A percentile compares a stretch with the other conserved stretches of the same genome.
These are phyloP conservation scores for Collybia mongolica DNA, from an alignment of 768 basidiomycete genomes.

Conservation along the genomic window DNA sequence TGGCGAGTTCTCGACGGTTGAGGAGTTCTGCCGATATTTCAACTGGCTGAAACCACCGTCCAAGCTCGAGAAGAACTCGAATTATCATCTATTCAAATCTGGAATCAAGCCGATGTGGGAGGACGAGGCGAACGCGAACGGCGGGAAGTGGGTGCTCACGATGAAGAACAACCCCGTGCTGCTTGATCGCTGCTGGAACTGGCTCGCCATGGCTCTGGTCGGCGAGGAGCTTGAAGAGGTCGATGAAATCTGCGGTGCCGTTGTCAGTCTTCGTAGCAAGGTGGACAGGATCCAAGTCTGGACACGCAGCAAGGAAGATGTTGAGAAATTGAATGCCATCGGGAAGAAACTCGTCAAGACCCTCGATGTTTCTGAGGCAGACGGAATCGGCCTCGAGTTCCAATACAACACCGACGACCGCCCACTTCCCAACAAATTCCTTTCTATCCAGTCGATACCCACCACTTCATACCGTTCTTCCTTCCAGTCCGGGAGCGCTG, in stretches of 20 bases:
- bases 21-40: conserved; percentile 88
- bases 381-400: conserved; percentile 86
- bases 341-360: conserved; percentile 82
- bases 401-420: conserved; percentile 93
- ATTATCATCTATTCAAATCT: conserved; percentile 94
- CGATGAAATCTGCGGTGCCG: conserved; percentile 81
- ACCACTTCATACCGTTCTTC: conserved; percentile 63
- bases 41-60: conserved; percentile 94
- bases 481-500: conserved; percentile 41
- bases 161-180: conserved; percentile 82
- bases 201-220: conserved; percentile 89
- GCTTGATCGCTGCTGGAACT: conserved; percentile 87
- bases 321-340: conserved; percentile 80
- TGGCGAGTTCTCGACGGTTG: conserved; percentile 89
- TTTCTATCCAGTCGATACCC: conserved; percentile 74
- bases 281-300: conserved; percentile 91
- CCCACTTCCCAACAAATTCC: conserved; percentile 78
- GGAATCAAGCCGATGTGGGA: conserved; percentile 99
- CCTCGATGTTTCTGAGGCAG: conserved; percentile 80
- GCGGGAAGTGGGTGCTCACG: conserved; percentile 94
- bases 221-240: conserved; percentile 77
- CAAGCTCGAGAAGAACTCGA: conserved; percentile 83
- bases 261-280: conserved; percentile 84
- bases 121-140: conserved; percentile 86
- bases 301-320: conserved; percentile 84